A percentile compares a stretch with the other conserved stretches of the same genome.
Conservation (phyloP, 1,139 yeast genomes). For the Candida smagusa region DNA sequence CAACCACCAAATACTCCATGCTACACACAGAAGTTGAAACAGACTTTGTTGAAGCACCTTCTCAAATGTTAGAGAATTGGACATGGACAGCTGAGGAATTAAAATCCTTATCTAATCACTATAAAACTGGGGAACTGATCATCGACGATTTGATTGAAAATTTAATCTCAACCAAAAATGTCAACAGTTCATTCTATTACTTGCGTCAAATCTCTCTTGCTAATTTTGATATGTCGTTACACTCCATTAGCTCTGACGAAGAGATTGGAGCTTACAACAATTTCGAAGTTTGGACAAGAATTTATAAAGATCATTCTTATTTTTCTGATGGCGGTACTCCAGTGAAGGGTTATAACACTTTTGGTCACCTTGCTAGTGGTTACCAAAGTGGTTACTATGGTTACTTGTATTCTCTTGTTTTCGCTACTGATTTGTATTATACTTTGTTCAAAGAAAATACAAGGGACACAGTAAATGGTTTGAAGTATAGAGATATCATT, state of each 20-base stretch:
- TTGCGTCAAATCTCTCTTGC: conserved; percentile 83
- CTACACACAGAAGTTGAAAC: too few species aligned
- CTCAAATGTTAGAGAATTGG: too few species aligned
- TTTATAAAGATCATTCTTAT: too few species aligned
- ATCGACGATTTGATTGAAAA: conserved; percentile 58
- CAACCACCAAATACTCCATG: too few species aligned
- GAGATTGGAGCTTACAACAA: conserved; percentile 45
- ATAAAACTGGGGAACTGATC: conserved; percentile 68
- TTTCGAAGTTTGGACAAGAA: conserved; percentile 58
- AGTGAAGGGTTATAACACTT: conserved; percentile 73
- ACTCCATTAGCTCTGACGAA: conserved; percentile 42
- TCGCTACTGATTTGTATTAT: conserved; percentile 76
- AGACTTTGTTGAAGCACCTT: too few species aligned
- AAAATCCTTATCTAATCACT: too few species aligned
- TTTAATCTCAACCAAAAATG: conserved; percentile 66
- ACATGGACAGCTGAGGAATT: too few species aligned
- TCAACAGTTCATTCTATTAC: conserved; percentile 68
- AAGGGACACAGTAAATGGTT: conserved; percentile 56
- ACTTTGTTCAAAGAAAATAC: conserved; percentile 61
- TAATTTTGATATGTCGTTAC: conserved; percentile 70
- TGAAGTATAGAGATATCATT: conserved; percentile 65
- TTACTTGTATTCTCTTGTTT: conserved; percentile 80
- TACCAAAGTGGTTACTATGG: conserved; percentile 88
- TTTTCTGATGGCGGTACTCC: conserved; percentile 50
- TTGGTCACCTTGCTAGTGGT: conserved; percentile 83